These are phyloP conservation scores for Aphanoascus verrucosus DNA, from an alignment of 2,329 filamentous ascomycete genomes.

Conservation along the genomic window DNA sequence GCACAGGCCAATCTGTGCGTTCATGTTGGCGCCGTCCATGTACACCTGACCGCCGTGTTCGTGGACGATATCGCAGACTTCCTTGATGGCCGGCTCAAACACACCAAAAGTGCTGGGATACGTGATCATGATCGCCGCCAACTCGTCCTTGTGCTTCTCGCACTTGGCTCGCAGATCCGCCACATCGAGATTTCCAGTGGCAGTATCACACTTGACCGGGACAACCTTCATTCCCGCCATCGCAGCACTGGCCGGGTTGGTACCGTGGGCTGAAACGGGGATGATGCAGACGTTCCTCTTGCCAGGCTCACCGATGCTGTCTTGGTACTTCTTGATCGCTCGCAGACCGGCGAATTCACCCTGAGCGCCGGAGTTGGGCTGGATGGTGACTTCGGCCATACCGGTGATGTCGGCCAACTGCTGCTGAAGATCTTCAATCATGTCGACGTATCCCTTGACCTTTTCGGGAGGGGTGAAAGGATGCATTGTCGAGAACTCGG, in stretches of 20 bases:
- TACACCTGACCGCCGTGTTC: slow-evolving; percentile 84
- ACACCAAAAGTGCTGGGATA: slow-evolving; percentile 94
- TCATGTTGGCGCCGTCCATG: slow-evolving; percentile 99
- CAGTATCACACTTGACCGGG: slow-evolving; percentile 76
- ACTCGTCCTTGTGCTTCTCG: slow-evolving; percentile 71
- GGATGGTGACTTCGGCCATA: slow-evolving; percentile 78
- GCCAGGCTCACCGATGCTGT: slow-evolving; percentile 49
- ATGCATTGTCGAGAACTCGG: slow-evolving; percentile 67
- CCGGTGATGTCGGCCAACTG: slow-evolving; percentile 77
- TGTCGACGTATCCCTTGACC: slow-evolving; percentile 55
- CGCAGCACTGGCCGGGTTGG: slow-evolving; percentile 86
- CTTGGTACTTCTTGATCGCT: slow-evolving; percentile 74
- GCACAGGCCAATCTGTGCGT: slow-evolving; percentile 90
- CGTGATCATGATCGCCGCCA: slow-evolving; percentile 92
- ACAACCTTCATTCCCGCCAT: slow-evolving; percentile 96
- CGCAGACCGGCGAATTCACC: slow-evolving; percentile 87
- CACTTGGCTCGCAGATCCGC: slow-evolving; percentile 78
- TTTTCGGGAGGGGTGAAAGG: slow-evolving; percentile 60
- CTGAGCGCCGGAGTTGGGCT: slow-evolving; percentile 93
- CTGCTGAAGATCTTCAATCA: slow-evolving; percentile 61
- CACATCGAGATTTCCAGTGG: slow-evolving; percentile 82
- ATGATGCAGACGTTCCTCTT: slow-evolving; percentile 87
- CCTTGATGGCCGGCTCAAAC: slow-evolving; percentile 81
- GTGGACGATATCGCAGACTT: slow-evolving; percentile 77
- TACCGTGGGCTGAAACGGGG: slow-evolving; percentile 88